Percentiles rank a stretch among this genome's conserved stretches.
These are phyloP conservation scores for Verticillium alfalfae DNA, from an alignment of 2,329 filamentous ascomycete genomes.

Conservation along the genomic window DNA sequence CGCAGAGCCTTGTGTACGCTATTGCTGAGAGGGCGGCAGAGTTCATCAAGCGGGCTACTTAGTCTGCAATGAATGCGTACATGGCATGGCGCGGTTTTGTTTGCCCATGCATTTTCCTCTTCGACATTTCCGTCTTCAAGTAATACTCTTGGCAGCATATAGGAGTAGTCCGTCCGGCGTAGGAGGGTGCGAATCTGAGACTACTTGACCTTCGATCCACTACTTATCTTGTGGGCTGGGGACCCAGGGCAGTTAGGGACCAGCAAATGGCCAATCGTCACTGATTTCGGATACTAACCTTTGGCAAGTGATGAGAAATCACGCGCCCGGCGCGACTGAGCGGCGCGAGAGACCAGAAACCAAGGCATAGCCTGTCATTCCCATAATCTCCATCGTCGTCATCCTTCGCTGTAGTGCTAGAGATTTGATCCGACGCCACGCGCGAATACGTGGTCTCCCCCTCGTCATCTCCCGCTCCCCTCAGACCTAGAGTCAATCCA, in stretches of 20 bases:
- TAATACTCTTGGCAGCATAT: not conserved
- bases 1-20: conserved; percentile 26
- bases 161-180: not conserved
- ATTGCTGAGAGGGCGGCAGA: conserved; percentile 22
- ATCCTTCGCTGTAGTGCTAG: no score
- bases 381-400: not conserved
- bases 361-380: not conserved
- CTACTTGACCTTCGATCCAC: not conserved
- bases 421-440: not conserved
- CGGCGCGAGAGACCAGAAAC: not conserved
- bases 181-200: not conserved
- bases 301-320: no score
- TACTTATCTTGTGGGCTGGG: not conserved
- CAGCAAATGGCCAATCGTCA: not conserved
- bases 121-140: no score
- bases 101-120: no score
- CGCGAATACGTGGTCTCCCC: not conserved
- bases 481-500: no score
- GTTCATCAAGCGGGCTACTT: conserved; percentile 4
- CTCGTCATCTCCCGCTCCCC: not conserved
- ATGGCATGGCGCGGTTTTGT: not conserved
- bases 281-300: not conserved
- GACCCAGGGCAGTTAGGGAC: not conserved
- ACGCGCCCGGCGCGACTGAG: not conserved
- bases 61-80: not conserved